Evolutionary conservation across 2,329 filamentous ascomycete genomes (phyloP).

Genomic region (Sclerotinia sclerotiorum): DNA sequence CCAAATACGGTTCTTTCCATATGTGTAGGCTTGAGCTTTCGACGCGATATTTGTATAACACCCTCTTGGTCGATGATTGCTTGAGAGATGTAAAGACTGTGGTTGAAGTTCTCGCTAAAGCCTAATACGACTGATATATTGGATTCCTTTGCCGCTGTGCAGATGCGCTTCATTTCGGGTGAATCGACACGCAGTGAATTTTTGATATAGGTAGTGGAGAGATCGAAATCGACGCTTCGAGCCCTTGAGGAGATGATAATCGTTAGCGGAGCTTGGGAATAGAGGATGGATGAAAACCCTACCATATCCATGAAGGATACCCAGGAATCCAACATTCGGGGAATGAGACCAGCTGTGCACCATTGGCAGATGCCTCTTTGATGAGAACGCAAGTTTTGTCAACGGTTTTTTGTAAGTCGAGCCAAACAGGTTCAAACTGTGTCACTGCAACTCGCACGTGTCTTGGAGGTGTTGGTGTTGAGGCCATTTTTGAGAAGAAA

Average conservation of each 20-base stretch:
- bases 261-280: not conserved
- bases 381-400: slow-evolving; percentile 58
- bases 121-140: slow-evolving; percentile 48
- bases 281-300: not conserved
- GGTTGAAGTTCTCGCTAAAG: slow-evolving; percentile 48
- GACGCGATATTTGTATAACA: slow-evolving; percentile 45
- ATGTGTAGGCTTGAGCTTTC: slow-evolving; percentile 49
- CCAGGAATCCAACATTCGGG: slow-evolving; percentile 48
- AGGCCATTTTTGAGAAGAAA: not conserved
- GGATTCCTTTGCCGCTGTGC: slow-evolving; percentile 47
- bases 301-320: slow-evolving; percentile 20
- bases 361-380: slow-evolving; percentile 52
- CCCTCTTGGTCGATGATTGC: slow-evolving; percentile 51
- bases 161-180: slow-evolving; percentile 46
- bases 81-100: slow-evolving; percentile 49
- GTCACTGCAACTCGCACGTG: slow-evolving; percentile 46
- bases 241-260: not conserved
- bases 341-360: slow-evolving; percentile 55
- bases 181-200: slow-evolving; percentile 43
- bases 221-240: slow-evolving; percentile 7
- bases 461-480: not conserved
- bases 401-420: slow-evolving; percentile 55
- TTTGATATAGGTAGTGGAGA: slow-evolving; percentile 3
- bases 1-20: slow-evolving; percentile 51
- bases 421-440: slow-evolving; percentile 59